Conservation (phyloP, 768 basidiomycete genomes). For the Boletus sensibilis region DNA sequence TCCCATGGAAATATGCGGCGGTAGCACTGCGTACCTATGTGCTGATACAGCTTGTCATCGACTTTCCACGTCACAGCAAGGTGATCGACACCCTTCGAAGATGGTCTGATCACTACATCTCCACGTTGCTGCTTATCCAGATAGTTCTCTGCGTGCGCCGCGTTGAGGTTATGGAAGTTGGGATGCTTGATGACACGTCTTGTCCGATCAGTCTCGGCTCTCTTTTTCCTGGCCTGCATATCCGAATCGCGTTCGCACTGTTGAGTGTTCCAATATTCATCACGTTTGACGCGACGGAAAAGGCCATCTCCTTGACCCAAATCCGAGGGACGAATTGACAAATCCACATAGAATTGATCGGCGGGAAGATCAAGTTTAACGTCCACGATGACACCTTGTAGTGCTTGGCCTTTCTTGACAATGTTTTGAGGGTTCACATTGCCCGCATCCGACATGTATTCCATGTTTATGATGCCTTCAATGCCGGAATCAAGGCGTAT, state of each 20-base stretch:
- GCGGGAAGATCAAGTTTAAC: constrained; percentile 61
- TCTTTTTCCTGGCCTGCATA: constrained; percentile 76
- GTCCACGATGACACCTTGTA: constrained; percentile 76
- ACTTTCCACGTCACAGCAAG: constrained; percentile 99
- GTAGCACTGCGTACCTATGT: constrained; percentile 67
- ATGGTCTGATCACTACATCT: constrained; percentile 94
- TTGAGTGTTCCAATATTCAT: constrained; percentile 64
- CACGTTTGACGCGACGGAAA: constrained; percentile 58
- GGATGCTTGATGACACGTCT: constrained; percentile 95
- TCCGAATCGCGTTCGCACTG: constrained; percentile 68
- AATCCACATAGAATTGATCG: constrained; percentile 65
- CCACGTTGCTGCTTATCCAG: constrained; percentile 90
- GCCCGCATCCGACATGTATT: constrained; percentile 54
- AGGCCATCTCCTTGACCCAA: constrained; percentile 59
- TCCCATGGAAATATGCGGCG: background rate
- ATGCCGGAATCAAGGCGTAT: constrained; percentile 92
- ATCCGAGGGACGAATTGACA: constrained; percentile 69
- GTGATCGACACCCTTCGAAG: constrained; percentile 90
- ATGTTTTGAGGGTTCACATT: constrained; percentile 43
- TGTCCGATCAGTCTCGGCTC: constrained; percentile 74
- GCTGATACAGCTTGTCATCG: constrained; percentile 92
- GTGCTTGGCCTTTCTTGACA: constrained; percentile 75
- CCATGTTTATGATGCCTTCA: constrained; percentile 70
- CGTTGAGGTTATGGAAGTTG: constrained; percentile 95
- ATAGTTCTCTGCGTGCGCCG: constrained; percentile 83